Base-by-base conservation (phyloP, 371 early-diverging fungal species). In the Mortierella sp. region DNA sequence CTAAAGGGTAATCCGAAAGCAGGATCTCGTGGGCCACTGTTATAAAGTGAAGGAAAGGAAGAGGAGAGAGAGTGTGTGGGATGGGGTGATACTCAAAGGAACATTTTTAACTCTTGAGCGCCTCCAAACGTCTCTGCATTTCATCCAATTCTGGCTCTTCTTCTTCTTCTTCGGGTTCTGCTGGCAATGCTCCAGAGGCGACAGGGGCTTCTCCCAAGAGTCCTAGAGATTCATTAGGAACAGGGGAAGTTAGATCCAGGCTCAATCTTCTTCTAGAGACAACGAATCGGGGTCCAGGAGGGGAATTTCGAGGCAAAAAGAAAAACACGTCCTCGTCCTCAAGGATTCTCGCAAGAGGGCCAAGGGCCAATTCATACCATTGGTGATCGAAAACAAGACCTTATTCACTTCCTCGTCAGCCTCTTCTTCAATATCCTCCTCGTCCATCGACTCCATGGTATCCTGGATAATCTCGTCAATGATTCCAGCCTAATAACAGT, bases 381-480 rank as follows among this genome's bases (percentile, higher is more conserved):
- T 90, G 21, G 98, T 97, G 60, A 97, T 83, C 82, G 96, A 92
- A 51, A 88, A 91, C 60, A 98, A 80, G 3, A 98, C 91, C 63
- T 91, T 94, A 72, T 96, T 92, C 11, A 98, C 97, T 82, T 97
- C 96, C 50, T 91, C 94, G 55, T 97, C 96, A 0, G 97, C 97
- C 67, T 96, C 98, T 60, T 96, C 97, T 67, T 98, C 98, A 45
- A 97, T 66, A 23, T 93, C 97, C 3, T 93, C 96, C 48, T 95
- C 95, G 64, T 97, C 97, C 80, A 92, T 82, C 68, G 86, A 84
- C 45, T 96, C 97, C 72, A 98, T 88, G 37, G 95, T 90, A 75
- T 97, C 98, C 52, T 90, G 88, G 51, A 97, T 90, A 97, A 97
- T 97, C 80, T 98, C 98, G 66, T 94, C 95, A 72, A 98, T 96